Percentiles rank a stretch among this genome's conserved stretches.
Conservation (phyloP, 352 stramenopile genomes). For the Aphanomyces invadans region DNA sequence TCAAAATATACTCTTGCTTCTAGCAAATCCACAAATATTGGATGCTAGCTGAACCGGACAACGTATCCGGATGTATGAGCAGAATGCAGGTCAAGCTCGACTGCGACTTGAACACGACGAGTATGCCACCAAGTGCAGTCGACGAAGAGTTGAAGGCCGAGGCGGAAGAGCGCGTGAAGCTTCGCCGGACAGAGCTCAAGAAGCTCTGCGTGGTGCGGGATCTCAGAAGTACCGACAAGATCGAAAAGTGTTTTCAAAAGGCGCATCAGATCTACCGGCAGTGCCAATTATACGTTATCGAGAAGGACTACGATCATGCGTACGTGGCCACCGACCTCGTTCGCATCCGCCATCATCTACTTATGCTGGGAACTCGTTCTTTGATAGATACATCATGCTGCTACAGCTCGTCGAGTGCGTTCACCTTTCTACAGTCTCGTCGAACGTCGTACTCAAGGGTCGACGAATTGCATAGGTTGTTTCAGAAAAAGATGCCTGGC, state of each 20-base stretch:
- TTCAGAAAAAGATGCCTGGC: slow-evolving; percentile 54
- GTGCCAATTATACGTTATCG: slow-evolving; percentile 54
- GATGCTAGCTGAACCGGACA: neutral
- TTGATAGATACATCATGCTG: slow-evolving; percentile 75
- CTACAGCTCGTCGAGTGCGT: slow-evolving; percentile 73
- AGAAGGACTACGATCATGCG: slow-evolving; percentile 63
- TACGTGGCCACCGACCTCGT: no score
- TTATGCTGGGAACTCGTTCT: no score
- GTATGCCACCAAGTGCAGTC: neutral
- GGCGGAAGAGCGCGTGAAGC: slow-evolving; percentile 42
- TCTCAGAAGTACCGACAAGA: slow-evolving; percentile 52
- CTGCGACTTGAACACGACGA: neutral
- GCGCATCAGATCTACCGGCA: slow-evolving; percentile 69
- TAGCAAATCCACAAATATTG: no score
- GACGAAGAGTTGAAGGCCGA: neutral
- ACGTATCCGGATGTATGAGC: neutral
- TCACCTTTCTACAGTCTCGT: neutral
- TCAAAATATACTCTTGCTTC: no score
- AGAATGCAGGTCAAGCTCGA: slow-evolving; percentile 11
- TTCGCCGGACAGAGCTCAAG: slow-evolving; percentile 48
- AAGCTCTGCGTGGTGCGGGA: slow-evolving; percentile 52
- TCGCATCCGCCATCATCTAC: no score
- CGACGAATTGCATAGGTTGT: slow-evolving; percentile 53
- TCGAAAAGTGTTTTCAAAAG: slow-evolving; percentile 63
- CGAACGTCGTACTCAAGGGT: no score